phyloP scores from a whole-genome alignment of 371 early-diverging fungal species.

The Encephalitozoon romaleae region DNA sequence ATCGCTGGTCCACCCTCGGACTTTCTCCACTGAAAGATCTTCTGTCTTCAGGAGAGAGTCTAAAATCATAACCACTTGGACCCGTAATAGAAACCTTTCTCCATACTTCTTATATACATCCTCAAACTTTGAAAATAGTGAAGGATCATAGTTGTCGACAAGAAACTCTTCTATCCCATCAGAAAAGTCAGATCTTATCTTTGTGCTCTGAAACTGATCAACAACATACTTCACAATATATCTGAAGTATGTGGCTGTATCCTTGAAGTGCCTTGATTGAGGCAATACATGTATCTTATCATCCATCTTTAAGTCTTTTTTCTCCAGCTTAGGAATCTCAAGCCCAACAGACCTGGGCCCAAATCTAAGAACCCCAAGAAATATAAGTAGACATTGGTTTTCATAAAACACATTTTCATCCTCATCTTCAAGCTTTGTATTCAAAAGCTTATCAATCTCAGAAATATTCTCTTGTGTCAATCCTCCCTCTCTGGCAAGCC shows the following conservation, averaged over 20 bases:
- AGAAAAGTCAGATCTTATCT: slow-evolving; percentile 27
- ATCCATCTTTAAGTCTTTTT: background rate
- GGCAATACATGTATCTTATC: background rate
- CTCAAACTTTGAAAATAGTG: slow-evolving; percentile 28
- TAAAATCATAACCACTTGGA: slow-evolving; percentile 51
- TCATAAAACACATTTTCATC: slow-evolving; percentile 12
- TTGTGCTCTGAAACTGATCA: slow-evolving; percentile 25
- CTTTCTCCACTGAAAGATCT: slow-evolving; percentile 47
- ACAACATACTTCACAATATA: slow-evolving; percentile 39
- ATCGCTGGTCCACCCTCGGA: slow-evolving; percentile 55
- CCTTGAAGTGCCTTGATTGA: background rate
- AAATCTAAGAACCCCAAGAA: background rate
- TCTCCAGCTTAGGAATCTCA: background rate
- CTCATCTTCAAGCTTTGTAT: slow-evolving; percentile 1
- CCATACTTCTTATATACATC: slow-evolving; percentile 42
- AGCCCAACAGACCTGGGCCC: slow-evolving; percentile 4
- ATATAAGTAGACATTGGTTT: slow-evolving; percentile 1
- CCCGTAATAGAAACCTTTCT: slow-evolving; percentile 52
- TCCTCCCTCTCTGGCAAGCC: slow-evolving; percentile 54
- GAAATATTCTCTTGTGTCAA: slow-evolving; percentile 25
- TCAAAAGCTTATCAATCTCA: slow-evolving; percentile 18
- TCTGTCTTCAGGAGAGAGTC: slow-evolving; percentile 29
- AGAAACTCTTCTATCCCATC: slow-evolving; percentile 29
- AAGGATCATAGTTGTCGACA: slow-evolving; percentile 39
- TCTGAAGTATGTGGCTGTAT: slow-evolving; percentile 1